phyloP scores from a whole-genome alignment of 2,329 filamentous ascomycete species.

The Aspergillus bombycis region DNA sequence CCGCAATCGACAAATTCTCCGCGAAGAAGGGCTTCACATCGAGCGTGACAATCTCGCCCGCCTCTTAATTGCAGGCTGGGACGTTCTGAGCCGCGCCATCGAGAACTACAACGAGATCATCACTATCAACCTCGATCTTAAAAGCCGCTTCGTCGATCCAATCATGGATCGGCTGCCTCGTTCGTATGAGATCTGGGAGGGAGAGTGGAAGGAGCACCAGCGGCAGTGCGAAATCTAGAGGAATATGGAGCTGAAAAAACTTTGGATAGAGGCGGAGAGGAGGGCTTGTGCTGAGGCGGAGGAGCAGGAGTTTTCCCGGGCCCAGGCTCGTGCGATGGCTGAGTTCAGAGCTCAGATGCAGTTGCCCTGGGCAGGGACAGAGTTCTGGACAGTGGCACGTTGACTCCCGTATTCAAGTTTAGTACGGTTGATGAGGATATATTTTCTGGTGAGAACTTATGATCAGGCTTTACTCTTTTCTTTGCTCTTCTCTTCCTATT shows the following conservation, averaged over 20 bases:
- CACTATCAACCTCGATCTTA: slow-evolving; percentile 19
- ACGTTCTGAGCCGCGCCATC: slow-evolving; percentile 23
- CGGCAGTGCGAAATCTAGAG: not conserved
- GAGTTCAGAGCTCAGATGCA: not conserved
- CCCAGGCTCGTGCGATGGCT: not conserved
- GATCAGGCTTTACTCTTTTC: not conserved
- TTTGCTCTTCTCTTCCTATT: not conserved
- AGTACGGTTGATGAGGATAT: not conserved
- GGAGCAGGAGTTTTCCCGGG: not conserved
- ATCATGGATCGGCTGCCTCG: slow-evolving; percentile 14
- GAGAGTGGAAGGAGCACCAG: slow-evolving; percentile 9
- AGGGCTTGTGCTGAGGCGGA: not conserved
- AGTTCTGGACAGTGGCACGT: not conserved
- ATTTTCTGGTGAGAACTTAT: not conserved
- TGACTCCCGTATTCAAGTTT: not conserved
- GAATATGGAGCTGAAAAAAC: not conserved
- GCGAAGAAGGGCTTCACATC: slow-evolving; percentile 10
- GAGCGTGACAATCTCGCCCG: slow-evolving; percentile 18
- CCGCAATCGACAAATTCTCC: slow-evolving; percentile 22
- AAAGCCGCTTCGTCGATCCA: slow-evolving; percentile 16
- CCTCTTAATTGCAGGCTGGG: slow-evolving; percentile 23
- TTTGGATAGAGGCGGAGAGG: not conserved
- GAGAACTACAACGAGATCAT: slow-evolving; percentile 25
- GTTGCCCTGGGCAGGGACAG: not conserved
- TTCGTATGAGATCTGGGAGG: slow-evolving; percentile 13